Evolutionary conservation across 2,329 filamentous ascomycete species (phyloP), one percentile per base, ranked within the genome.

Genomic region (Exserohilum rostratum): DNA sequence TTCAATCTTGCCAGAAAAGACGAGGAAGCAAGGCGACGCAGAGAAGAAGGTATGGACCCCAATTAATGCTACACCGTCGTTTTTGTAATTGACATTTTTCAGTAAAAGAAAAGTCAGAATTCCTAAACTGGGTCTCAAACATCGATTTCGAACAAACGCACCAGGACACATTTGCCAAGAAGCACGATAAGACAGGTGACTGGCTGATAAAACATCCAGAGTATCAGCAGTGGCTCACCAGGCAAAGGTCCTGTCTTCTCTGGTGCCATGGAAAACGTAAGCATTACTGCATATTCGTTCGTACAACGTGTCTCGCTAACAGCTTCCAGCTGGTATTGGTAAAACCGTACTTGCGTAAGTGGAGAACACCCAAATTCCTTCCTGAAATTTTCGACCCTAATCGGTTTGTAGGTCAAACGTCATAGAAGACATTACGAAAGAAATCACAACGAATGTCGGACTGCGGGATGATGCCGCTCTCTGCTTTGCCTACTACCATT

Each of bases 191-290:
- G 1, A 66, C 65, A 6, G 51, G 62, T 33, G 55, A 60, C 34
- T 68, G 64, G 63, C 44, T 68, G 20, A 46, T 57, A 1, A 40
- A 47, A 30, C 52, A 53, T 31, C 31, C 40, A 2, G 49, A 60
- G 15, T 67, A 50, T 53, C 38, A 57, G 35, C 12, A 64, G 15
- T 67, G 65, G 65, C 25, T 61, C 2, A 37, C 44, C 7, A 46
- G 38, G 35, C 13, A 51, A 0, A 17, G 13, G 6, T 65, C 60
- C 3, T 43, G 55, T 3, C 48, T 67, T 31, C 52, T 66, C 13
- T 67, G 63, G 65, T 67, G 65, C 47, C 25, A 61, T 40, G 65
- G 65, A 46, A 66, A 64, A 39, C 61, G 63, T 65, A 52, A 34
- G 57, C 35, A 30, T 31, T 25, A 25, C 22, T 25, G 15, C 5